Conservation (phyloP, 176 grass and related monocot genomes). For the Musa itinerans region DNA sequence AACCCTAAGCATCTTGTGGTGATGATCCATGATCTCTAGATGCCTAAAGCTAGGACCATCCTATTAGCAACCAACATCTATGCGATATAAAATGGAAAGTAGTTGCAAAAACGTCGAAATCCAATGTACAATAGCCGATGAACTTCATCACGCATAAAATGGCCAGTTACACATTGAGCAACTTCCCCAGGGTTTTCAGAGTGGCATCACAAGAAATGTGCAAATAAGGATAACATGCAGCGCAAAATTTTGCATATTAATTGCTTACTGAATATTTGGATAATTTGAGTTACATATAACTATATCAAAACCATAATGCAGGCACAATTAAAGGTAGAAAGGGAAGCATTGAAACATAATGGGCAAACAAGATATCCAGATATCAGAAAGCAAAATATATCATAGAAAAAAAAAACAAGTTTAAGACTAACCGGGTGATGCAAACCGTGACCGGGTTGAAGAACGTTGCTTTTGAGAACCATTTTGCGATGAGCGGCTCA, state of each 20-base stretch:
- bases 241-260: neutral
- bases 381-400: neutral
- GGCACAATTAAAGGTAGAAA: neutral
- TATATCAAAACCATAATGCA: neutral
- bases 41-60: too few relatives aligned
- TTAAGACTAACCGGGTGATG: conserved; percentile 50
- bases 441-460: conserved; percentile 44
- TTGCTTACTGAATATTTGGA: neutral
- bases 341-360: neutral
- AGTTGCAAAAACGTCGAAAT: too few relatives aligned
- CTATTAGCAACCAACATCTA: too few relatives aligned
- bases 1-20: too few relatives aligned
- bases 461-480: conserved; percentile 57
- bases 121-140: too few relatives aligned
- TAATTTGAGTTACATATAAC: neutral
- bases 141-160: too few relatives aligned
- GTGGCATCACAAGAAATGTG: neutral
- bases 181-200: neutral
- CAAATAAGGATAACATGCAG: neutral
- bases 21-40: too few relatives aligned
- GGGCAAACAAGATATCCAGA: too few relatives aligned
- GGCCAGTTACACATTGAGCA: too few relatives aligned
- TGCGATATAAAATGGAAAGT: too few relatives aligned
- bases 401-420: neutral
- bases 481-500: conserved; percentile 30